Percentiles rank a stretch among this genome's conserved stretches.
Evolutionary conservation across 441 rosid genomes (phyloP).

Genomic region (Erodium chrysanthum): DNA sequence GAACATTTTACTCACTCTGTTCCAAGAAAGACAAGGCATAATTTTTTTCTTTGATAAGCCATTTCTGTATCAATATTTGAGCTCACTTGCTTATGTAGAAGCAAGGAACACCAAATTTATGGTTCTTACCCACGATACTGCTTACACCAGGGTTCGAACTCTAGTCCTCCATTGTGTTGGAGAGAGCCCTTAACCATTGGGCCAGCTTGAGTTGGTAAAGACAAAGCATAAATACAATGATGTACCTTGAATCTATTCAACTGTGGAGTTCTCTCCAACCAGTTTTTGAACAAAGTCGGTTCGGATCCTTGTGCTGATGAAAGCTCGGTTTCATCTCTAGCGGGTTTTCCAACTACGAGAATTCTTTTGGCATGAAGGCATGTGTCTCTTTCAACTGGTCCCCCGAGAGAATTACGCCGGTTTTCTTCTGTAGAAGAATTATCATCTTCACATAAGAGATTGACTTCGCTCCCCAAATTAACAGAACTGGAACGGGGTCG

Average conservation of each 20-base stretch:
- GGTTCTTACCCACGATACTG: too few relatives aligned
- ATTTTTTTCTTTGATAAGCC: too few relatives aligned
- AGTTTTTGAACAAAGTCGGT: conserved; percentile 44
- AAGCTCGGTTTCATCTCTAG: conserved; percentile 33
- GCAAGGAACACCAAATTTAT: too few relatives aligned
- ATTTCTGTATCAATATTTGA: too few relatives aligned
- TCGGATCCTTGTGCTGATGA: conserved; percentile 40
- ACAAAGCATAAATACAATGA: not conserved
- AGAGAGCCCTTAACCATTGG: too few relatives aligned
- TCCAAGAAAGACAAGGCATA: too few relatives aligned
- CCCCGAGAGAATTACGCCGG: conserved; percentile 79
- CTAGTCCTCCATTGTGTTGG: too few relatives aligned
- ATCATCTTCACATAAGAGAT: conserved; percentile 67
- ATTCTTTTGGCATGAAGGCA: conserved; percentile 85
- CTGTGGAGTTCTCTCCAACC: conserved; percentile 69
- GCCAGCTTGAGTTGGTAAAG: too few relatives aligned
- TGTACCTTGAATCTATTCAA: conserved; percentile 74
- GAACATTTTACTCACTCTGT: too few relatives aligned
- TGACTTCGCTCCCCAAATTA: conserved; percentile 54
- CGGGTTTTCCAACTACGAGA: conserved; percentile 54
- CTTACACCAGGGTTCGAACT: too few relatives aligned
- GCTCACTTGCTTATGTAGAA: too few relatives aligned
- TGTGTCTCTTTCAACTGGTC: conserved; percentile 50
- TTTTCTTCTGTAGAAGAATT: conserved; percentile 69
- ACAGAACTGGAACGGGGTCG: conserved; percentile 77